Base-by-base conservation (phyloP, 108 stramenopile species). In the Conticribra guillardii region DNA sequence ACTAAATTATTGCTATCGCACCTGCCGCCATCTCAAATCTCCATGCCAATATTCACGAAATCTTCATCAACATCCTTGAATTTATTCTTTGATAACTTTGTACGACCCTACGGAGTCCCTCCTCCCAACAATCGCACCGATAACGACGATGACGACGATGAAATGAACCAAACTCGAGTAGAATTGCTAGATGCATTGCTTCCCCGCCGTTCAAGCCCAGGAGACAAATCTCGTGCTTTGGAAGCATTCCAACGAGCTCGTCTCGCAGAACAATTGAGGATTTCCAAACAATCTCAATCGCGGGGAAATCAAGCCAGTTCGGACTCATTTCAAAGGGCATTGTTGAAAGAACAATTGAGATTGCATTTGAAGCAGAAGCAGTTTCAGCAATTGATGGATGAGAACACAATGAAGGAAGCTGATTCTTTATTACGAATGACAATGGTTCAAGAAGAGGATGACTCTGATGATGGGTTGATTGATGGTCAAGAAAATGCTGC, bases 21-120 rank as follows among this genome's bases (percentile, higher is more conserved):
- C n/a, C n/a, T n/a, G n/a, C n/a, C n/a, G n/a, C n/a, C n/a, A n/a
- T n/a, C n/a, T n/a, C n/a, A n/a, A n/a, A n/a, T n/a, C n/a, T n/a
- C n/a, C n/a, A n/a, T n/a, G n/a, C n/a, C n/a, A n/a, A n/a, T n/a
- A n/a, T n/a, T n/a, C n/a, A n/a, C n/a, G n/a, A n/a, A n/a, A n/a
- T n/a, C n/a, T n/a, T n/a, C n/a, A n/a, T n/a, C n/a, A n/a, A n/a
- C n/a, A n/a, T n/a, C n/a, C n/a, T n/a, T n/a, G n/a, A n/a, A n/a
- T n/a, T n/a, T n/a, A n/a, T 60, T 67, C 48, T 74, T 74, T 54
- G 75, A 76, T 19, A 63, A 59, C 27, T 76, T 76, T 31, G 0
- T 68, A 24, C 60, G 67, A 7, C 75, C 75, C 61, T 76, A 76
- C 31, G 75, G 75, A 34, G 48, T 76, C 28, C 29, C 57, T 18